phyloP scores from a whole-genome alignment of 2,329 filamentous ascomycete species.

The Cladosporium cucumerinum region DNA sequence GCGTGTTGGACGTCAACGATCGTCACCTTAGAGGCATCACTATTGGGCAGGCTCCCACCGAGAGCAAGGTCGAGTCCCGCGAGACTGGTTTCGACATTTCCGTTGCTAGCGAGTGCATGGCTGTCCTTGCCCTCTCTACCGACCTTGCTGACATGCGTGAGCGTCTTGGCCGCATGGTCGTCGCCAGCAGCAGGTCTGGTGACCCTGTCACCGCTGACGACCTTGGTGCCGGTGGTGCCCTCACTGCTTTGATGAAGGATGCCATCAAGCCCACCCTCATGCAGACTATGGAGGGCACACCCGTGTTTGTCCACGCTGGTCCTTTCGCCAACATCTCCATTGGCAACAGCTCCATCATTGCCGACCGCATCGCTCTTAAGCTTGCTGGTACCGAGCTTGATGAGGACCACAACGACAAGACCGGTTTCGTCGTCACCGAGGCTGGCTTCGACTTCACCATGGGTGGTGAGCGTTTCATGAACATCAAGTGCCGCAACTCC shows the following conservation, averaged over 20 bases:
- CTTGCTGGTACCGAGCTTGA: constrained; percentile 90
- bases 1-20: constrained; percentile 96
- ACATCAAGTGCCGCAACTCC: constrained; percentile 97
- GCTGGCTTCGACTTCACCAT: constrained; percentile 99
- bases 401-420: constrained; percentile 76
- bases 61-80: constrained; percentile 76
- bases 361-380: constrained; percentile 93
- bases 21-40: constrained; percentile 87
- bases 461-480: constrained; percentile 99
- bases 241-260: constrained; percentile 94
- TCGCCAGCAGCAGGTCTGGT: constrained; percentile 78
- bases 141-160: constrained; percentile 85
- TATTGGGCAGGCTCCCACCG: constrained; percentile 81
- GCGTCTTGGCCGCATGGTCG: constrained; percentile 90
- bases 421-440: constrained; percentile 92
- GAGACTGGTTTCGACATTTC: constrained; percentile 97
- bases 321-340: constrained; percentile 99
- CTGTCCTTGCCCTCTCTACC: constrained; percentile 90
- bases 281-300: constrained; percentile 96
- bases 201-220: constrained; percentile 96
- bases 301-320: constrained; percentile 94
- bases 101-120: constrained; percentile 97
- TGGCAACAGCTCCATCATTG: constrained; percentile 90
- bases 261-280: constrained; percentile 98
- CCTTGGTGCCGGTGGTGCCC: constrained; percentile 83